Base-by-base conservation (phyloP, 371 early-diverging fungal species). In the Lichtheimia corymbifera region DNA sequence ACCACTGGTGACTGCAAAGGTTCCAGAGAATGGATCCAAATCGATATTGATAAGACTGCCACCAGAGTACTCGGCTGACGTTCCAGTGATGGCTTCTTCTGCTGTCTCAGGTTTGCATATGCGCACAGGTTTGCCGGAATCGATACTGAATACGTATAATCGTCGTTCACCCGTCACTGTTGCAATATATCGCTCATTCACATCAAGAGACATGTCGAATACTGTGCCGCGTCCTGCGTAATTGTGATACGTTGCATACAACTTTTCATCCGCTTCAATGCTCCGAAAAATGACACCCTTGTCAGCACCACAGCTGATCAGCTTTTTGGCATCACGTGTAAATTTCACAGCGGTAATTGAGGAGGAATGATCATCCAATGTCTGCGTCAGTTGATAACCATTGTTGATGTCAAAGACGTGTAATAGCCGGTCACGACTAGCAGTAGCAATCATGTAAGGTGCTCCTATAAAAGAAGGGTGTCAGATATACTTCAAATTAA, bases 341-440 rank as follows among this genome's bases (percentile, higher is more conserved):
- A 94, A 93, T 27, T 79, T 73, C 47, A 93, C 87, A 20, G 87
- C 80, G 5, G 93, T 91, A 11, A 94, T 88, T 4, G 93, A 91
- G 0, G 93, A 89, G 12, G 95, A 91, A 64, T 94, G 95, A 56
- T 93, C 95, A 56, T 91, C 93, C 18, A 94, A 71, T 22, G 92
- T 93, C 61, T 93, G 92, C 2, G 90, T 68, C 5, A 92, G 72
- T 13, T 84, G 78, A 50, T 84, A 89, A 15, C 80, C 72, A 20
- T 61, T 59, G 12, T 68, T 64, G 12, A 88, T 77, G 63, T 91
- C 89, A 66, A 92, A 94, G 2, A 94, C 74, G 59, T 94, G 95
- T 1, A 94, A 66, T 6, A 93, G 70, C 51, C 95, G 78, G 63
- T 94, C 95, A 51, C 95, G 83, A 58, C 90, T 87, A 2, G 89